Evolutionary conservation across 805 yeast genomes (phyloP).

Genomic region (Lachancea thermotolerans): DNA sequence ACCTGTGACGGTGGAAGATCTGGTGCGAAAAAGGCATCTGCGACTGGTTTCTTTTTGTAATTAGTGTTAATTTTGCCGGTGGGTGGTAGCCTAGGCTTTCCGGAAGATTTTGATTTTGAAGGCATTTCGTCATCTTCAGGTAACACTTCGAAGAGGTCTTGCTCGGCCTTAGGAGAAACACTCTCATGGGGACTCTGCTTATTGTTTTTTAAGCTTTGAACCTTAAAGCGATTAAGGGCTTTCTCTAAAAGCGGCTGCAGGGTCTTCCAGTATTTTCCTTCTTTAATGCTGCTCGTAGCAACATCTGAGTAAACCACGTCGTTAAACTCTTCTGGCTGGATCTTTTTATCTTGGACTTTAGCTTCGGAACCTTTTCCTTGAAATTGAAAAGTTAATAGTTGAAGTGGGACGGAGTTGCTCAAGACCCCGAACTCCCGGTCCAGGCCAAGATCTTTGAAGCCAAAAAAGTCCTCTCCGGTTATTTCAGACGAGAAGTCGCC

Average conservation of each 20-base stretch:
- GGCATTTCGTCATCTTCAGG: constrained; percentile 85
- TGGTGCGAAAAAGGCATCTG: constrained; percentile 48
- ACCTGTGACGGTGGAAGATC: constrained; percentile 21
- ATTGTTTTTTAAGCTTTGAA: constrained; percentile 38
- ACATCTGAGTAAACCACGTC: constrained; percentile 49
- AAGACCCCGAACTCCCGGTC: constrained; percentile 86
- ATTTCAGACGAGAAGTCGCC: constrained; percentile 92
- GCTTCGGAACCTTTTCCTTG: constrained; percentile 67
- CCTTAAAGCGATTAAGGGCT: constrained; percentile 37
- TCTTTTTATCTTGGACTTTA: constrained; percentile 42
- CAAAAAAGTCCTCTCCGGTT: constrained; percentile 93
- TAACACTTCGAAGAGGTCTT: constrained; percentile 40
- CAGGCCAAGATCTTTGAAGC: constrained; percentile 87
- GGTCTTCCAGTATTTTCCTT: constrained; percentile 43
- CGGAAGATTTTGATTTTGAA: constrained; percentile 58
- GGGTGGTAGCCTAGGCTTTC: constrained; percentile 80
- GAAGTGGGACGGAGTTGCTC: constrained; percentile 82
- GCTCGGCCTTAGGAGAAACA: constrained; percentile 15
- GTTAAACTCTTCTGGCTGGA: constrained; percentile 60
- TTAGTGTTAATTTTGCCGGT: constrained; percentile 72
- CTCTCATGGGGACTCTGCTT: constrained; percentile 24
- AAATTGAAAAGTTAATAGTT: constrained; percentile 47
- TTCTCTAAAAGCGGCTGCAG: constrained; percentile 49
- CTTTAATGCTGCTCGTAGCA: constrained; percentile 42
- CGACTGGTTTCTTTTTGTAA: constrained; percentile 60